Evolutionary conservation across 2,329 filamentous ascomycete genomes (phyloP).

Genomic region (Pyricularia pennisetigena): DNA sequence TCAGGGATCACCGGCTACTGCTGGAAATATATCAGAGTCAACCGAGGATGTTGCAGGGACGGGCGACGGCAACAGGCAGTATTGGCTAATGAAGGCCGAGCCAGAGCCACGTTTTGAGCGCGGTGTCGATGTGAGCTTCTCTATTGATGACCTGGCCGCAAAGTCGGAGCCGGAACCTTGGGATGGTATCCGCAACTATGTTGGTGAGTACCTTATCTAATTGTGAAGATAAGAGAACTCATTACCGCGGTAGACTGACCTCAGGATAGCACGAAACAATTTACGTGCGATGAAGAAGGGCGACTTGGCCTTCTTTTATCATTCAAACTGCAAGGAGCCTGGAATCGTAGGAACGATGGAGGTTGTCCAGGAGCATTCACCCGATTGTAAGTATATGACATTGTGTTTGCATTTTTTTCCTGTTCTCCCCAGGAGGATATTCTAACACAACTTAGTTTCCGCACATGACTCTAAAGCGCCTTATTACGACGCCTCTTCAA

Average conservation of each 20-base stretch:
- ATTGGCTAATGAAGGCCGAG: conserved; percentile 82
- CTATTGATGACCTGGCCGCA: conserved; percentile 76
- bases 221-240: background rate
- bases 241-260: background rate
- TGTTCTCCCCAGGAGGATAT: background rate
- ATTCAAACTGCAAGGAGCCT: conserved; percentile 84
- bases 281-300: conserved; percentile 85
- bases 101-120: conserved; percentile 81
- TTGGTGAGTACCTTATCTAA: background rate
- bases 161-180: conserved; percentile 74
- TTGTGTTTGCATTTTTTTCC: background rate
- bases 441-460: conserved; percentile 36
- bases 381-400: conserved; percentile 53
- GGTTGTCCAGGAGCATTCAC: conserved; percentile 72
- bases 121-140: conserved; percentile 83
- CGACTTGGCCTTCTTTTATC: conserved; percentile 94
- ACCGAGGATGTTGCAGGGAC: background rate
- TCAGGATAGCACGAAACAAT: conserved; percentile 63
- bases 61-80: conserved; percentile 25
- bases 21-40: background rate
- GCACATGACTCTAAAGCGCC: conserved; percentile 63
- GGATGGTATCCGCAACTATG: conserved; percentile 54
- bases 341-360: conserved; percentile 85
- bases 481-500: conserved; percentile 77
- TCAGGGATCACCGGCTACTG: background rate